phyloP scores from a whole-genome alignment of 2,329 filamentous ascomycete species.

The Botrytis medusae region DNA sequence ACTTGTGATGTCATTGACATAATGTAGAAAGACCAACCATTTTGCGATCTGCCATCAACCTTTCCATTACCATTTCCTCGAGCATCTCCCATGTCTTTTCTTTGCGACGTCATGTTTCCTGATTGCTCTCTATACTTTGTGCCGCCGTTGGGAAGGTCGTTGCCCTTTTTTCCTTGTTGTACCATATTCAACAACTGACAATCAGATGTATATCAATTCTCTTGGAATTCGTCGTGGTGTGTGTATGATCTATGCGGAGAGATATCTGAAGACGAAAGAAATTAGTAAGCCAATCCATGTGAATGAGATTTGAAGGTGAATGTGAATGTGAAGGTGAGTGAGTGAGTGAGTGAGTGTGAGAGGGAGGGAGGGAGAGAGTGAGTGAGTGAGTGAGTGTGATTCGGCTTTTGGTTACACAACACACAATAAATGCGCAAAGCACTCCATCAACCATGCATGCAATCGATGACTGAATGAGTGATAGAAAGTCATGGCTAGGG shows the following conservation, averaged over 20 bases:
- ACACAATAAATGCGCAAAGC: constrained; percentile 19
- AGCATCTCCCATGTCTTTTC: constrained; percentile 59
- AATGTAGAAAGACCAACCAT: constrained; percentile 51
- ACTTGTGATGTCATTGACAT: neutral
- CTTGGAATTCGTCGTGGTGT: neutral
- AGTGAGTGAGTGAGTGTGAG: no score
- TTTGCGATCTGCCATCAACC: constrained; percentile 50
- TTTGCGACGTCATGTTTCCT: constrained; percentile 58
- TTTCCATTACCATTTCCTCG: constrained; percentile 49
- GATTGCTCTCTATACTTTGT: constrained; percentile 48
- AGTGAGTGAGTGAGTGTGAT: neutral
- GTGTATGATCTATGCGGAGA: neutral
- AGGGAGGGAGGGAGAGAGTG: no score
- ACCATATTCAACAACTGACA: constrained; percentile 56
- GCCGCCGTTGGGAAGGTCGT: constrained; percentile 46
- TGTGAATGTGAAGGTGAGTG: no score
- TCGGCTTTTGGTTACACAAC: constrained; percentile 2
- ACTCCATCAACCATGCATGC: constrained; percentile 3
- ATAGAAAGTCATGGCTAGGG: neutral
- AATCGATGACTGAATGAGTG: neutral
- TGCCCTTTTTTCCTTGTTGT: constrained; percentile 46
- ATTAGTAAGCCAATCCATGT: neutral
- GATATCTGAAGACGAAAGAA: constrained; percentile 20
- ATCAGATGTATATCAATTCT: constrained; percentile 10
- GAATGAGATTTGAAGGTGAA: neutral